Conservation (phyloP, 176 grass and related monocot genomes). For the Neostapfia colusana region DNA sequence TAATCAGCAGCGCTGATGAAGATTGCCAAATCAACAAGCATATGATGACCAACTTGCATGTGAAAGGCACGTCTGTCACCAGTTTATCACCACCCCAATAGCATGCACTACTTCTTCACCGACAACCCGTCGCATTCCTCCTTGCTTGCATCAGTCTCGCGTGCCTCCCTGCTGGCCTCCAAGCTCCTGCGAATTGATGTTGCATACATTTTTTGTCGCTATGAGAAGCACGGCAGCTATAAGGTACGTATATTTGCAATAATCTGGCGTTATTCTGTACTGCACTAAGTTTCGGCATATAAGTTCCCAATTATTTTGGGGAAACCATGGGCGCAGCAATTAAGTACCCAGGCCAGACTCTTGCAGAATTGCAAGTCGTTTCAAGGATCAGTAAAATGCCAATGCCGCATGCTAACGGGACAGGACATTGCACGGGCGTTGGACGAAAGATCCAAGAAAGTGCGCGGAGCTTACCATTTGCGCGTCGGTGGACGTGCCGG, state of each 20-base stretch:
- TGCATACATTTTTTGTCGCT: background rate
- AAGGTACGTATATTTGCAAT: background rate
- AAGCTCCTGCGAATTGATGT: conserved; percentile 38
- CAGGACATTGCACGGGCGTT: conserved; percentile 30
- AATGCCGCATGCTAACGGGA: conserved; percentile 26
- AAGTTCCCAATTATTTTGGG: background rate
- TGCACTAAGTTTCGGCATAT: background rate
- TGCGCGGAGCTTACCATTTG: conserved; percentile 28
- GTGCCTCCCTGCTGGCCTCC: conserved; percentile 45
- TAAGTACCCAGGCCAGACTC: conserved; percentile 22
- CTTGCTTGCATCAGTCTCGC: conserved; percentile 31
- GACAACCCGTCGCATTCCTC: background rate
- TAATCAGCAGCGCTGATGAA: background rate
- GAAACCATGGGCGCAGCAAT: conserved; percentile 31
- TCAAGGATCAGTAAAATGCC: conserved; percentile 32
- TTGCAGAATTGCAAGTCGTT: conserved; percentile 26
- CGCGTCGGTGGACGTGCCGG: conserved; percentile 37
- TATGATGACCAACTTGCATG: conserved; percentile 28
- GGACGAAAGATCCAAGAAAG: background rate
- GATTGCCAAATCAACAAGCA: conserved; percentile 24
- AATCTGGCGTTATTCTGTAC: background rate
- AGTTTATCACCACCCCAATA: conserved; percentile 10
- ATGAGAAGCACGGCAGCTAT: background rate
- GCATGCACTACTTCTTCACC: background rate
- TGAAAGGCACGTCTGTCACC: background rate